A percentile compares a stretch with the other conserved stretches of the same genome.
Evolutionary conservation across 2,329 filamentous ascomycete species (phyloP).

Genomic region (Scleromitrula shiraiana): DNA sequence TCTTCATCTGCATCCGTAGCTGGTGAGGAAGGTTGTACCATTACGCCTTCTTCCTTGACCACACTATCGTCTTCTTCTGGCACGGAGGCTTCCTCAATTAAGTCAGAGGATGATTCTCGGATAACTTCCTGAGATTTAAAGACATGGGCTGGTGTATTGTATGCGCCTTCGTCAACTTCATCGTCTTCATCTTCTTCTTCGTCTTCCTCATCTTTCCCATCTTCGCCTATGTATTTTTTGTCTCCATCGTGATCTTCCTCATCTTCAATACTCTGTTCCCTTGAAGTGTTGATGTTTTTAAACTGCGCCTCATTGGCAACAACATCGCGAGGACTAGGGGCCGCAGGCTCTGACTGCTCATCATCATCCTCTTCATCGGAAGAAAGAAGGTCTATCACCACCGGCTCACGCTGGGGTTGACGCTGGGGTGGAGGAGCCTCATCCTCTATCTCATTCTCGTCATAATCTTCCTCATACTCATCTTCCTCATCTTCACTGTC

Average conservation of each 20-base stretch:
- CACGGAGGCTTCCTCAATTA: neutral
- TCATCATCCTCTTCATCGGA: conserved; percentile 29
- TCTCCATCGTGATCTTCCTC: conserved; percentile 10
- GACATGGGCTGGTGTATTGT: neutral
- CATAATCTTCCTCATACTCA: conserved; percentile 18
- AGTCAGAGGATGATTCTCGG: neutral
- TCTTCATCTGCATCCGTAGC: neutral
- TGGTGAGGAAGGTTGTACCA: neutral
- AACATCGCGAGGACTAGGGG: neutral
- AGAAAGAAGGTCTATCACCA: conserved; percentile 29
- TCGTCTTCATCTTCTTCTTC: neutral
- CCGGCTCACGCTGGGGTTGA: conserved; percentile 14
- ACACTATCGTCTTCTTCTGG: neutral
- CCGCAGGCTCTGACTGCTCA: neutral
- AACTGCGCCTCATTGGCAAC: conserved; percentile 24
- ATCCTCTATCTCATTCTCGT: conserved; percentile 21
- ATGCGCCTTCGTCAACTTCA: neutral
- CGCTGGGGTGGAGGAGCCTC: conserved; percentile 12
- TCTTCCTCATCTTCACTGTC: conserved; percentile 7
- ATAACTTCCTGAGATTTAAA: neutral
- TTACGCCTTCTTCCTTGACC: neutral
- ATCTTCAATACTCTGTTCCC: conserved; percentile 2
- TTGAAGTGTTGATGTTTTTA: neutral
- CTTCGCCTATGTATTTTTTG: conserved; percentile 4
- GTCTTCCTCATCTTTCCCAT: neutral